Evolutionary conservation across 768 basidiomycete species (phyloP).

Genomic region (Collybia nuda): DNA sequence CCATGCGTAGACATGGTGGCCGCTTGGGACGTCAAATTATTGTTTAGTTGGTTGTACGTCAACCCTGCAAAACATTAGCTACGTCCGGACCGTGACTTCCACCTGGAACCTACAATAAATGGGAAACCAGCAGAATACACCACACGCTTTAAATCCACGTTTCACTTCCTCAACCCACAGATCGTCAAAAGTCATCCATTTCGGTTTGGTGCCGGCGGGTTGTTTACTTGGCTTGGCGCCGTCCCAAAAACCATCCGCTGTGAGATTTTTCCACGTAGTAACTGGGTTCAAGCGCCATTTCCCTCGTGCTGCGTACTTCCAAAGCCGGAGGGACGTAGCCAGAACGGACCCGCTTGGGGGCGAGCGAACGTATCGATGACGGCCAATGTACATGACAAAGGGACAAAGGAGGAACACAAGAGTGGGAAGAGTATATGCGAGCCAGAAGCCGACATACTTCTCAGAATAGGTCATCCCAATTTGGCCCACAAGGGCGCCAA

Average conservation of each 20-base stretch:
- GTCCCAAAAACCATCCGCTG: slow-evolving; percentile 72
- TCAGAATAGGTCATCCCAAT: slow-evolving; percentile 73
- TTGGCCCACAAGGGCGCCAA: slow-evolving; percentile 70
- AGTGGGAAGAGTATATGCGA: slow-evolving; percentile 66
- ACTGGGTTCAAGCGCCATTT: slow-evolving; percentile 59
- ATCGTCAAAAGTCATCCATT: slow-evolving; percentile 80
- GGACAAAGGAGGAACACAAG: slow-evolving; percentile 61
- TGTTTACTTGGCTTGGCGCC: slow-evolving; percentile 60
- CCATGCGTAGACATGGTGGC: slow-evolving; percentile 74
- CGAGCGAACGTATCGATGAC: slow-evolving; percentile 51
- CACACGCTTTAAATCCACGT: slow-evolving; percentile 73
- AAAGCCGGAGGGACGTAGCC: slow-evolving; percentile 45
- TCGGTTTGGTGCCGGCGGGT: slow-evolving; percentile 39
- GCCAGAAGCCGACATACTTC: slow-evolving; percentile 67
- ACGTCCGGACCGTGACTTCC: slow-evolving; percentile 13
- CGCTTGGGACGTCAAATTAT: slow-evolving; percentile 78
- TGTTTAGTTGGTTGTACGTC: slow-evolving; percentile 76
- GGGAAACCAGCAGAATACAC: slow-evolving; percentile 61
- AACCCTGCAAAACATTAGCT: slow-evolving; percentile 48
- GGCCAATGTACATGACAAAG: slow-evolving; percentile 53
- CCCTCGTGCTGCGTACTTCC: slow-evolving; percentile 43
- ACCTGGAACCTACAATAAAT: slow-evolving; percentile 54
- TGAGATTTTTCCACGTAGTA: slow-evolving; percentile 45
- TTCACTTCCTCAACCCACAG: slow-evolving; percentile 76
- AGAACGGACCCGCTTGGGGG: slow-evolving; percentile 69